Percentiles rank a stretch among this genome's conserved stretches.
Evolutionary conservation across 164 flowering plant species (phyloP).

Genomic region (Vitis rotundifolia): DNA sequence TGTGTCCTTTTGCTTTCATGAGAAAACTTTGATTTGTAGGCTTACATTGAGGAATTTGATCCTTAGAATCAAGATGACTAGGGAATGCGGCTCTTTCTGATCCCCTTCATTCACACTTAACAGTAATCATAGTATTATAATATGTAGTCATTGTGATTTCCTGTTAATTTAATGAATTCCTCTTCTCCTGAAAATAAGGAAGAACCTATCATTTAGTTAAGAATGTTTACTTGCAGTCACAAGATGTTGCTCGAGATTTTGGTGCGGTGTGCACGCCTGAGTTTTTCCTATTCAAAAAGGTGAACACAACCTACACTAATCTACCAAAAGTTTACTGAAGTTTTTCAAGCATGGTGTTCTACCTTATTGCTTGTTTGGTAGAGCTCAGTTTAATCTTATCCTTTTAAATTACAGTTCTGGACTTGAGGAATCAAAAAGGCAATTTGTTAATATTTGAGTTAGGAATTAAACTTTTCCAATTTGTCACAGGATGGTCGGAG

Average conservation of each 20-base stretch:
- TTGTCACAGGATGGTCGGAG: slow-evolving; percentile 77
- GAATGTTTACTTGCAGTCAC: slow-evolving; percentile 54
- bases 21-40: not conserved
- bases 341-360: not conserved
- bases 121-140: too few relatives aligned
- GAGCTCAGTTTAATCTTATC: not conserved
- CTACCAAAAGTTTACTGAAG: not conserved
- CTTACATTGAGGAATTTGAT: not conserved
- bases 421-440: not conserved
- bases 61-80: too few relatives aligned
- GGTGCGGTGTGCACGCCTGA: slow-evolving; percentile 94
- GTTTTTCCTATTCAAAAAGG: slow-evolving; percentile 89
- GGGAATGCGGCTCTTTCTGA: too few relatives aligned
- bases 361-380: not conserved
- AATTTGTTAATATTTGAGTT: too few relatives aligned
- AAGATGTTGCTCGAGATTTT: slow-evolving; percentile 83
- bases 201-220: not conserved
- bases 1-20: not conserved
- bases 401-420: not conserved
- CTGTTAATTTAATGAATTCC: not conserved
- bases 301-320: slow-evolving; percentile 8
- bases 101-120: too few relatives aligned
- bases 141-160: not conserved
- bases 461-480: not conserved
- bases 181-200: not conserved